Base-by-base conservation (phyloP, 2,329 filamentous ascomycete genomes). In the Ophiocordyceps polyrhachis-furcata region DNA sequence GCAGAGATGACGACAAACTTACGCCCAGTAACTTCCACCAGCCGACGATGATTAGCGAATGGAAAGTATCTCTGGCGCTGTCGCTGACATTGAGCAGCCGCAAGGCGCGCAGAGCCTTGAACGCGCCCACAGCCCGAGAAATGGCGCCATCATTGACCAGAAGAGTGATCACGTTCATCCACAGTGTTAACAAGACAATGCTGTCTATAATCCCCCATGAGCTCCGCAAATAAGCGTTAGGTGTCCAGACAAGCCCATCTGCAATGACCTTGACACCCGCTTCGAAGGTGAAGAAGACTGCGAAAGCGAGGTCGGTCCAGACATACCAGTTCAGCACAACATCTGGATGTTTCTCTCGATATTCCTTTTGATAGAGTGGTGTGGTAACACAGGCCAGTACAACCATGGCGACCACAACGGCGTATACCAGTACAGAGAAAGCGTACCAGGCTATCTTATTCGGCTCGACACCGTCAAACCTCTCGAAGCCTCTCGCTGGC, bases 181-280 rank as follows among this genome's bases (percentile, higher is more conserved):
- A 96, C 9, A 98, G 73, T 0, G 91, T 96, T 46, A 94, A 67
- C 44, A 98, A 69, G 51, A 98, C 91, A 41, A 96, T 63, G 0
- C 82, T 86, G 57, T 98, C 91, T 51, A 98, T 95, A 49, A 94
- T 79, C 7, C 91, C 93, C 91, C 91, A 98, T 0, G 88, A 89
- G 56, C 89, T 89, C 54, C 91, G 80, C 59, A 95, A 86, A 58
- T 94, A 98, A 3, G 93, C 93, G 62, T 98, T 95, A 0, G 91
- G 91, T 0, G 91, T 95, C 76, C 85, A 96, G 59, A 95, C 83
- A 54, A 94, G 83, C 8, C 91, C 91, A 63, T 98, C 91, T 0
- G 91, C 91, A 53, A 98, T 78, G 45, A 93, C 79, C 60, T 98
- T 98, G 64, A 98, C 88, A 6, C 79, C 56, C 1, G 88, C 86